These are phyloP conservation scores for Tolypocladium paradoxum DNA, from an alignment of 2,329 filamentous ascomycete genomes.

Conservation along the genomic window DNA sequence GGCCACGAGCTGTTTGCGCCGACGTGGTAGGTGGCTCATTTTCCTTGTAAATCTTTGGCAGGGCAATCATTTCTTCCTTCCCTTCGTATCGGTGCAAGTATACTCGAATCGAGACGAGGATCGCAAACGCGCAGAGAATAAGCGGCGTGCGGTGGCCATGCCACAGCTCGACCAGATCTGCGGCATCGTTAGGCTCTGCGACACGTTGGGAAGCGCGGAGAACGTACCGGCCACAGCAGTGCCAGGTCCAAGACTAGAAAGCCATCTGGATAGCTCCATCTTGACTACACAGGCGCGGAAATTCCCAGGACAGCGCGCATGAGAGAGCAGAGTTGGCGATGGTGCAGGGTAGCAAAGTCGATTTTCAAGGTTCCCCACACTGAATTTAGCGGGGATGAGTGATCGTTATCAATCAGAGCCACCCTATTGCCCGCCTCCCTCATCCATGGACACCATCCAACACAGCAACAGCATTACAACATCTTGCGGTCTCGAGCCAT, in stretches of 20 bases:
- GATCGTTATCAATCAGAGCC: not conserved
- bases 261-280: not conserved
- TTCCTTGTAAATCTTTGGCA: slow-evolving; percentile 24
- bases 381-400: not conserved
- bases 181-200: not conserved
- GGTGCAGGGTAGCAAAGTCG: not conserved
- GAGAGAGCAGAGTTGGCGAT: not conserved
- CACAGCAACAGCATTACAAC: not conserved
- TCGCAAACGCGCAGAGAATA: slow-evolving; percentile 25
- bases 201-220: not conserved
- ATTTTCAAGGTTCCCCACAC: not conserved
- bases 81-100: slow-evolving; percentile 29
- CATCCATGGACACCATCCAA: not conserved
- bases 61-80: slow-evolving; percentile 21
- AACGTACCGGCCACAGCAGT: not conserved
- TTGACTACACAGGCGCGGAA: not conserved
- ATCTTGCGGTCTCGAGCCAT: not conserved
- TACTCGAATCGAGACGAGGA: slow-evolving; percentile 27
- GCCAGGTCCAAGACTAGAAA: not conserved
- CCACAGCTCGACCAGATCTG: slow-evolving; percentile 32
- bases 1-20: not conserved
- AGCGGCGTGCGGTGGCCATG: slow-evolving; percentile 34
- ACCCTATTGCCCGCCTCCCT: not conserved
- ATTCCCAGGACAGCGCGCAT: not conserved
- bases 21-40: slow-evolving; percentile 2